These are phyloP conservation scores for Saccharomycopsis capsularis DNA, from an alignment of 805 yeast species.

Conservation along the genomic window DNA sequence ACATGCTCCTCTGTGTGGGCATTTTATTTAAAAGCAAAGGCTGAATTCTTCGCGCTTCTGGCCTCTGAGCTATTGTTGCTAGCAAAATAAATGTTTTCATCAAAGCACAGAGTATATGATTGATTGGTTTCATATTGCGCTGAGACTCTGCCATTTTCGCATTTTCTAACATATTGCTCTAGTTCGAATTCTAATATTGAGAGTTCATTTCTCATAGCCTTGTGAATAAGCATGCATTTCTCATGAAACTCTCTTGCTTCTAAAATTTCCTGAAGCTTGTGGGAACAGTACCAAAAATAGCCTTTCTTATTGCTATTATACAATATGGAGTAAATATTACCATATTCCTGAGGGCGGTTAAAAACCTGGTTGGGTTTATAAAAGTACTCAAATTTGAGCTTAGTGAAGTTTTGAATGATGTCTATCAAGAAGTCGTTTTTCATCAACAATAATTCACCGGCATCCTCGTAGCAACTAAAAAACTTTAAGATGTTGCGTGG, in stretches of 20 bases:
- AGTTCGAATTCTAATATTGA: constrained; percentile 8
- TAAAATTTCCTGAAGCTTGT: constrained; percentile 8
- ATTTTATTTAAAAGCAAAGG: too few relatives aligned
- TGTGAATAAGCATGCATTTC: constrained; percentile 3
- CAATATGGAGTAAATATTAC: constrained; percentile 3
- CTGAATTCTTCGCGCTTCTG: too few relatives aligned
- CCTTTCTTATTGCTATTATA: constrained; percentile 13
- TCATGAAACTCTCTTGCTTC: neutral
- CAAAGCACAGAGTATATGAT: too few relatives aligned
- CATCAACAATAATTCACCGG: neutral
- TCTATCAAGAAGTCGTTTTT: constrained; percentile 17
- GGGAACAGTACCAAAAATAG: constrained; percentile 11
- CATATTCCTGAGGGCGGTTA: neutral
- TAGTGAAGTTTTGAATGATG: constrained; percentile 4
- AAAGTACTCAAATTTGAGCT: constrained; percentile 14
- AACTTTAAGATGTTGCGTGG: constrained; percentile 8
- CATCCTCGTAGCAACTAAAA: constrained; percentile 15
- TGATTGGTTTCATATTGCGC: too few relatives aligned
- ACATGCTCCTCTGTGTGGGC: too few relatives aligned
- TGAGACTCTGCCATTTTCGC: too few relatives aligned
- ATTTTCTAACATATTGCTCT: too few relatives aligned
- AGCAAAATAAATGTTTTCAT: too few relatives aligned
- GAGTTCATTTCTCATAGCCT: constrained; percentile 8
- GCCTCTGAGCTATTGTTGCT: too few relatives aligned
- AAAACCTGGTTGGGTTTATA: constrained; percentile 5